Evolutionary conservation across 208 protist genomes (phyloP).

Genomic region (Crithidia thermophila): DNA sequence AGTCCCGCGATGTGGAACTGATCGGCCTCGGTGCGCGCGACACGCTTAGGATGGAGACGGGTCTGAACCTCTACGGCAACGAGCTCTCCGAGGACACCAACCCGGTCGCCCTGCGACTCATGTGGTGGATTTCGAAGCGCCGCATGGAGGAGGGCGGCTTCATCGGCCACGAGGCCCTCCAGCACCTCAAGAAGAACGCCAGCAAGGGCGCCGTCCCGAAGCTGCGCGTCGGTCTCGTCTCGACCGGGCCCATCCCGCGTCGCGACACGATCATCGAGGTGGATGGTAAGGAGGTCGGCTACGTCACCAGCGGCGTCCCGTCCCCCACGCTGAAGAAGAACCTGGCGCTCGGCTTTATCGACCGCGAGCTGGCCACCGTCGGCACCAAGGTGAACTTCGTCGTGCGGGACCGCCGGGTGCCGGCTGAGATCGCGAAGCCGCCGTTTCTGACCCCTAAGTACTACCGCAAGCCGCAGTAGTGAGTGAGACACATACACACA

Average conservation of each 20-base stretch:
- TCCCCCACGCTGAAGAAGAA: conserved; percentile 88
- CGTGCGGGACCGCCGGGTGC: conserved; percentile 78
- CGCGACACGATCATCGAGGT: conserved; percentile 64
- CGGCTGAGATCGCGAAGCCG: conserved; percentile 82
- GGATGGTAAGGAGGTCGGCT: conserved; percentile 81
- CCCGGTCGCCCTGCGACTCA: conserved; percentile 94
- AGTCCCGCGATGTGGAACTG: conserved; percentile 48
- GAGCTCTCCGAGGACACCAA: conserved; percentile 95
- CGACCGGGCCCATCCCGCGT: conserved; percentile 91
- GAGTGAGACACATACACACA: not conserved
- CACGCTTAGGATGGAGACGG: conserved; percentile 96
- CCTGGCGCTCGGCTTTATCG: conserved; percentile 94
- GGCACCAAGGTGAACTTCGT: conserved; percentile 81
- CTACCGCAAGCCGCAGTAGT: conserved; percentile 43
- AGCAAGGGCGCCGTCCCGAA: conserved; percentile 50
- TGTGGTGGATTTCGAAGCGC: conserved; percentile 96
- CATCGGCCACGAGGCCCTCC: conserved; percentile 89
- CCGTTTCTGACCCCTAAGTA: conserved; percentile 90
- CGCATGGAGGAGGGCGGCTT: conserved; percentile 93
- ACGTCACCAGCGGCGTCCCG: conserved; percentile 90
- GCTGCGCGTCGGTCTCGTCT: conserved; percentile 90
- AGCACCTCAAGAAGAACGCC: conserved; percentile 39
- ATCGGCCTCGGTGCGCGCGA: conserved; percentile 96
- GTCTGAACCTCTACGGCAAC: conserved; percentile 98
- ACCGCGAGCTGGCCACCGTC: conserved; percentile 63